phyloP scores from a whole-genome alignment of 805 yeast species.

The Candida sakaeoensis region DNA sequence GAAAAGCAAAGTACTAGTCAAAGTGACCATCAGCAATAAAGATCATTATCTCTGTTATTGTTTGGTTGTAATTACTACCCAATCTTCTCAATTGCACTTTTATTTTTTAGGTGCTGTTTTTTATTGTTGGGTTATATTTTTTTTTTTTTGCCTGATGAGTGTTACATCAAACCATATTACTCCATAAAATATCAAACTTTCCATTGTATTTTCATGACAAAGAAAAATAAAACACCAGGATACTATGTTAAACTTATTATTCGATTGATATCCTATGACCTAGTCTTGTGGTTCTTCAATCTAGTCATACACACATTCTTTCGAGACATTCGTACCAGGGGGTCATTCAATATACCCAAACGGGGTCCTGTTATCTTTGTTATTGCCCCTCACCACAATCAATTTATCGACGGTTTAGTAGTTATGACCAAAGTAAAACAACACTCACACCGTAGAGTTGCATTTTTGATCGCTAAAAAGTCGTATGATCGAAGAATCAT shows the following conservation, averaged over 20 bases:
- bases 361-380: constrained; percentile 37
- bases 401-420: constrained; percentile 37
- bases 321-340: constrained; percentile 36
- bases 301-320: constrained; percentile 37
- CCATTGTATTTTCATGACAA: not conserved
- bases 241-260: constrained; percentile 3
- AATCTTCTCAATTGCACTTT: too few relatives aligned
- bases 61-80: too few relatives aligned
- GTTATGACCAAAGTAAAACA: constrained; percentile 35
- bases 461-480: constrained; percentile 36
- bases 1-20: too few relatives aligned
- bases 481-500: constrained; percentile 29
- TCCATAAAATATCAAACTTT: not conserved
- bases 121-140: not conserved
- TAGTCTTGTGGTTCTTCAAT: constrained; percentile 30
- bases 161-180: not conserved
- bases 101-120: too few relatives aligned
- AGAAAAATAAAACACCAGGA: constrained; percentile 1
- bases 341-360: constrained; percentile 36
- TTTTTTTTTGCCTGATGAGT: too few relatives aligned
- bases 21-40: too few relatives aligned
- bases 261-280: constrained; percentile 20
- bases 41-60: too few relatives aligned
- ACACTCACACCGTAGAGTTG: constrained; percentile 26
- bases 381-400: constrained; percentile 43